Evolutionary conservation across 768 basidiomycete genomes (phyloP).

Genomic region (Lactifluus volemus): DNA sequence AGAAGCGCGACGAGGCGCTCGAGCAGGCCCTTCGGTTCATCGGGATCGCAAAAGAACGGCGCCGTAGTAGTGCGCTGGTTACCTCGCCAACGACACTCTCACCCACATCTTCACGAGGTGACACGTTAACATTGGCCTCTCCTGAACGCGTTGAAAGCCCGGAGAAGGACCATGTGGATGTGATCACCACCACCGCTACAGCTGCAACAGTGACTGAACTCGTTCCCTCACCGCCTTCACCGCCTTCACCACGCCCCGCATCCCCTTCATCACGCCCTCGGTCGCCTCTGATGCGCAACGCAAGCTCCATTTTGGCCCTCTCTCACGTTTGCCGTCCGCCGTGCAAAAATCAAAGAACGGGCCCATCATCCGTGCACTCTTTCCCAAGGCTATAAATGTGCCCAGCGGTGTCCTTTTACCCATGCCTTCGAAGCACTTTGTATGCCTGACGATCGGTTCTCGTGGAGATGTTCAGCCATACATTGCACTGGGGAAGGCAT

Average conservation of each 20-base stretch:
- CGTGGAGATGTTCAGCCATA: conserved; percentile 46
- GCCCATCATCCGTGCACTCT: conserved; percentile 22
- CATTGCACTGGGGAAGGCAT: conserved; percentile 35
- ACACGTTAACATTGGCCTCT: not conserved
- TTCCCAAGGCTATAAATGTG: conserved; percentile 45
- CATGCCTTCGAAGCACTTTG: conserved; percentile 41
- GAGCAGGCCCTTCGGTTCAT: not conserved
- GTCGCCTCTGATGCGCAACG: conserved; percentile 14
- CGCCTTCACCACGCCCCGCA: not conserved
- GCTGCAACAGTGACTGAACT: not conserved
- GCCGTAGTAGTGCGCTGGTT: not conserved
- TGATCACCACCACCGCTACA: not conserved
- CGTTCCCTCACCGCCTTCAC: not conserved
- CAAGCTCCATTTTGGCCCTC: conserved; percentile 35
- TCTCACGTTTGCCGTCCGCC: conserved; percentile 33
- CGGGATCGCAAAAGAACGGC: conserved; percentile 2
- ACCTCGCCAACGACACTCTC: not conserved
- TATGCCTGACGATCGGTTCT: conserved; percentile 57
- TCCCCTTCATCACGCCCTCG: not conserved
- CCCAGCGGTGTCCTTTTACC: conserved; percentile 28
- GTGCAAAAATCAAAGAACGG: conserved; percentile 27
- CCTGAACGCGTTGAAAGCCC: not conserved
- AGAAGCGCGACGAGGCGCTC: conserved; percentile 9
- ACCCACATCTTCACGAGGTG: not conserved
- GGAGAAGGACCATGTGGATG: not conserved